Conservation (phyloP, 495 filamentous ascomycete species). For the Aspergillus conjunctus region DNA sequence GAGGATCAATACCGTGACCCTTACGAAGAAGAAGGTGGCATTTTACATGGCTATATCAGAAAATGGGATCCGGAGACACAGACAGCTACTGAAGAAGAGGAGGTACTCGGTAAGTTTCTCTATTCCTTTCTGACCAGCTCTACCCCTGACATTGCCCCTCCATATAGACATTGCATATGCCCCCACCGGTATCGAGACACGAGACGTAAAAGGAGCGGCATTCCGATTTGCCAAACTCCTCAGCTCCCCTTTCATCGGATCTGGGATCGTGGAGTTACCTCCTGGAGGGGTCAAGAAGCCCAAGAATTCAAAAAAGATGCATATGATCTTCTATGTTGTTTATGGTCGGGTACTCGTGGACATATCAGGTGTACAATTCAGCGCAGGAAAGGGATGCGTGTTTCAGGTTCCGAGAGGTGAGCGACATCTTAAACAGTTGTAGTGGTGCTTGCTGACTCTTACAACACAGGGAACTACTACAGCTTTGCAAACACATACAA, state of each 20-base stretch:
- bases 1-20: slow-evolving; percentile 52
- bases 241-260: slow-evolving; percentile 79
- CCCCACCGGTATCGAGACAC: slow-evolving; percentile 70
- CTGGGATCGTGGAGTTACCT: slow-evolving; percentile 85
- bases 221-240: slow-evolving; percentile 89
- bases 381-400: slow-evolving; percentile 81
- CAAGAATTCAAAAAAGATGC: slow-evolving; percentile 92
- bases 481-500: slow-evolving; percentile 74
- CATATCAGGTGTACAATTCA: slow-evolving; percentile 70
- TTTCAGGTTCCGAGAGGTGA: slow-evolving; percentile 94
- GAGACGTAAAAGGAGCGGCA: slow-evolving; percentile 69
- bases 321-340: slow-evolving; percentile 92
- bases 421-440: slow-evolving; percentile 28
- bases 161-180: slow-evolving; percentile 72
- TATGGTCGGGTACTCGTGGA: slow-evolving; percentile 77
- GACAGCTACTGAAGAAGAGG: slow-evolving; percentile 57
- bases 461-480: slow-evolving; percentile 75
- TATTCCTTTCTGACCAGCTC: background rate
- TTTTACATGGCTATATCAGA: slow-evolving; percentile 59
- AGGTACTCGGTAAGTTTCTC: slow-evolving; percentile 53
- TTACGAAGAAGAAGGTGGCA: slow-evolving; percentile 63
- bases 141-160: slow-evolving; percentile 18
- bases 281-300: slow-evolving; percentile 77
- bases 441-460: slow-evolving; percentile 11
- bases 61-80: slow-evolving; percentile 57